Evolutionary conservation across 2,329 filamentous ascomycete genomes (phyloP), one percentile per base, ranked within the genome.

Genomic region (Aspergillus luchuensis): DNA sequence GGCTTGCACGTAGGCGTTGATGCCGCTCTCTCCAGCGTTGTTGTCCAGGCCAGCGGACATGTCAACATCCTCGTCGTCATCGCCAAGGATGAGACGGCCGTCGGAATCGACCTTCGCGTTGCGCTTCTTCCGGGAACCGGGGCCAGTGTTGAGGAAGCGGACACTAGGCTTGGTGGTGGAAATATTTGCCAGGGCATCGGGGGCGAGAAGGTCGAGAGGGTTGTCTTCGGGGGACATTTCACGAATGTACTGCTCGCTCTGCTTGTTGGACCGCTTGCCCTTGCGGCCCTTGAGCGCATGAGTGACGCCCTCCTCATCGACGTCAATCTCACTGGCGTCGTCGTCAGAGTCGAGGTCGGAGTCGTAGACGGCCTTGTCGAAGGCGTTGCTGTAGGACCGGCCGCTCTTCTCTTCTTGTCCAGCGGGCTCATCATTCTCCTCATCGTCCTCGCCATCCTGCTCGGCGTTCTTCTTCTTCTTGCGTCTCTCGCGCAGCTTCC

Each of bases 171-270:
- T 94, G 10, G 92, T 97, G 5, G 91, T 91, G 2, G 93, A 97
- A 71, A 99, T 97, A 74, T 92, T 95, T 57, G 92, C 94, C 45
- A 99, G 85, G 8, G 93, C 92, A 73, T 89, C 89, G 63, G 91
- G 90, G 71, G 95, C 94, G 15, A 99, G 86, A 49, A 99, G 85
- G 80, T 99, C 95, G 45, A 99, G 88, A 1, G 95, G 95, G 75
- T 98, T 95, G 69, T 96, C 91, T 60, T 96, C 92, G 63, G 96
- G 77, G 2, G 76, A 79, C 38, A 72, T 91, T 80, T 98, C 94
- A 62, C 97, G 86, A 69, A 99, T 98, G 77, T 95, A 99, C 87
- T 88, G 70, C 75, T 81, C 66, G 66, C 73, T 70, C 45, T 85
- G 86, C 71, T 86, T 83, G 64, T 86, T 83, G 64, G 56, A 47